A percentile compares a stretch with the other conserved stretches of the same genome.
Evolutionary conservation across 2,329 filamentous ascomycete species (phyloP).

Genomic region (Ophiostoma sp.): DNA sequence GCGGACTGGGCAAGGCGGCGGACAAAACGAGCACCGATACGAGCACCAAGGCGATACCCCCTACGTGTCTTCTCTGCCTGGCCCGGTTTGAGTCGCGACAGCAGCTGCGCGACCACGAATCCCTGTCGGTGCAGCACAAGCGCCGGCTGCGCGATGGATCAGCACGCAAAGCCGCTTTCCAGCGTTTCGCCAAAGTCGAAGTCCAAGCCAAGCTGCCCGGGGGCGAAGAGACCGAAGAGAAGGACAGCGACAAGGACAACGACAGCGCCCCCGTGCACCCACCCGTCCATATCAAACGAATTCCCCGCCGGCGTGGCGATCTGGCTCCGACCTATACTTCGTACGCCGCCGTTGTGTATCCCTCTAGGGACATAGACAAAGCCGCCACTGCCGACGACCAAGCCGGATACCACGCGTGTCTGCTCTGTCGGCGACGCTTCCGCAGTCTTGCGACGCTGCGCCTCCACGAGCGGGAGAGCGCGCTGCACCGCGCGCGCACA

Average conservation of each 20-base stretch:
- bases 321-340: conserved; percentile 44
- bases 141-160: conserved; percentile 23
- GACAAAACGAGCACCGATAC: not conserved
- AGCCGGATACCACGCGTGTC: conserved; percentile 31
- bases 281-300: conserved; percentile 27
- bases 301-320: conserved; percentile 30
- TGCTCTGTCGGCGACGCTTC: conserved; percentile 41
- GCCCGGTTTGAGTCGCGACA: conserved; percentile 50
- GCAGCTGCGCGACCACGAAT: conserved; percentile 29
- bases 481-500: conserved; percentile 36
- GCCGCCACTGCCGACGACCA: conserved; percentile 21
- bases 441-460: conserved; percentile 37
- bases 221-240: not conserved
- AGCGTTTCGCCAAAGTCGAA: conserved; percentile 22
- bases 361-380: not conserved
- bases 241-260: conserved; percentile 28
- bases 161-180: conserved; percentile 19
- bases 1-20: conserved; percentile 21
- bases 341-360: conserved; percentile 39
- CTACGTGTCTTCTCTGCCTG: conserved; percentile 53
- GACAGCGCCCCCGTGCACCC: not conserved
- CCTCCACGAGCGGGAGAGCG: conserved; percentile 42
- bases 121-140: conserved; percentile 29
- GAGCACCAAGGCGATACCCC: conserved; percentile 1
- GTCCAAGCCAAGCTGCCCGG: not conserved